A percentile compares a stretch with the other conserved stretches of the same genome.
Evolutionary conservation across 2,329 filamentous ascomycete species (phyloP).

Genomic region (Colletotrichum tabaci): DNA sequence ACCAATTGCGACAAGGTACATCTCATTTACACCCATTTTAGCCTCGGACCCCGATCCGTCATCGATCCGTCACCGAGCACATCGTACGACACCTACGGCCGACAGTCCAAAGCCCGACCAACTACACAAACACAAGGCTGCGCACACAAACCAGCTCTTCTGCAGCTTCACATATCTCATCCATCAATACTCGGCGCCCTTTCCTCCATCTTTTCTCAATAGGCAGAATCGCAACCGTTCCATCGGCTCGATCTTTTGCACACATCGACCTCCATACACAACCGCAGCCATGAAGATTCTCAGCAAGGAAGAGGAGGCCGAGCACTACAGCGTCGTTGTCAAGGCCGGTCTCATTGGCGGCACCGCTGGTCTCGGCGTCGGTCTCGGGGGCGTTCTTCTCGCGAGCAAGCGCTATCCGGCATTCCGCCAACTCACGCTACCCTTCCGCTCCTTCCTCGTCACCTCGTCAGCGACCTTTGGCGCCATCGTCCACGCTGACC

Average conservation of each 20-base stretch:
- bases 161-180: slow-evolving; percentile 19
- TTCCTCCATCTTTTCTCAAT: background rate
- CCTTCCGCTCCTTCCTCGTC: slow-evolving; percentile 92
- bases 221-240: slow-evolving; percentile 18
- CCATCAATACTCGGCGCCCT: background rate
- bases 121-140: slow-evolving; percentile 19
- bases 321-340: slow-evolving; percentile 86
- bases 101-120: slow-evolving; percentile 26
- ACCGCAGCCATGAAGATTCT: slow-evolving; percentile 87
- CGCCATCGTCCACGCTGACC: slow-evolving; percentile 91
- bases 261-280: background rate
- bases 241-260: background rate
- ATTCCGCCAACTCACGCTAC: slow-evolving; percentile 87
- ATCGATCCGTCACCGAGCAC: slow-evolving; percentile 32
- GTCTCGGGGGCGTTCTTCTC: slow-evolving; percentile 76
- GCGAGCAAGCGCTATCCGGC: slow-evolving; percentile 81
- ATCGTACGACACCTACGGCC: slow-evolving; percentile 38
- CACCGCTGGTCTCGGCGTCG: slow-evolving; percentile 75
- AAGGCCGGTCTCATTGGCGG: slow-evolving; percentile 85
- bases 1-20: slow-evolving; percentile 16
- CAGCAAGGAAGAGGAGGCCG: slow-evolving; percentile 91
- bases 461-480: slow-evolving; percentile 86
- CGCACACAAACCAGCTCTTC: slow-evolving; percentile 7
- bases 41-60: slow-evolving; percentile 26
- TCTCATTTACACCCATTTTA: background rate